Base-by-base conservation (phyloP, 495 filamentous ascomycete genomes). In the Filosporella fistucella region DNA sequence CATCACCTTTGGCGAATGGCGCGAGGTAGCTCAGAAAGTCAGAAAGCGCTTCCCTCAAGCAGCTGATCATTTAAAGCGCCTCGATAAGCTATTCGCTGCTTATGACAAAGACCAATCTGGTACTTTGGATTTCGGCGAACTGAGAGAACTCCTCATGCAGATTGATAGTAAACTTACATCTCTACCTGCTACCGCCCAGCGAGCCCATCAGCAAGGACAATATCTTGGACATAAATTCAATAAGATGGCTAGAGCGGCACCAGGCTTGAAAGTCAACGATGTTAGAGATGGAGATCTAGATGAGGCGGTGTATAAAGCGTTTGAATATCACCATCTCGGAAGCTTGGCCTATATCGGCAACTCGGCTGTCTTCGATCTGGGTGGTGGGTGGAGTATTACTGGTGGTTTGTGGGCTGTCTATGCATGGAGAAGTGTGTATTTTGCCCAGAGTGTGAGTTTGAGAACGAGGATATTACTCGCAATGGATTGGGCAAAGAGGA, bases 401-500 rank as follows among this genome's bases (percentile, higher is more conserved):
- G 94, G 94, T 21, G 94, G 94, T 2, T 62, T 99, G 46, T 71
- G 96, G 73, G 93, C 89, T 10, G 90, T 97, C 57, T 99, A 99
- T 66, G 78, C 95, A 43, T 99, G 94, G 94, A 71, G 91, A 35
- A 91, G 89, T 56, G 84, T 96, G 25, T 99, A 99, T 68, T 97
- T 99, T 67, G 90, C 94, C 16, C 88, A 99, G 76, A 95, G 90
- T 66, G 94, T 99, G 33, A 95, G 89, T 62, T 75, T 96, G 39
- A 70, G 94, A 60, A 99, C 94, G 34, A 75, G 93, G 45, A 74
- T 89, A 54, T 65, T 99, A 64, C 68, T 99, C 71, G 90, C 89
- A 0, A 97, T 99, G 94, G 94, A 99, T 68, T 99, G 94, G 94
- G 81, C 75, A 9, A 99, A 97, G 80, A 77, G 94, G 64, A 85